A percentile compares a stretch with the other conserved stretches of the same genome.
phyloP scores from a whole-genome alignment of 2,329 filamentous ascomycete genomes.

The Meredithiella fracta region DNA sequence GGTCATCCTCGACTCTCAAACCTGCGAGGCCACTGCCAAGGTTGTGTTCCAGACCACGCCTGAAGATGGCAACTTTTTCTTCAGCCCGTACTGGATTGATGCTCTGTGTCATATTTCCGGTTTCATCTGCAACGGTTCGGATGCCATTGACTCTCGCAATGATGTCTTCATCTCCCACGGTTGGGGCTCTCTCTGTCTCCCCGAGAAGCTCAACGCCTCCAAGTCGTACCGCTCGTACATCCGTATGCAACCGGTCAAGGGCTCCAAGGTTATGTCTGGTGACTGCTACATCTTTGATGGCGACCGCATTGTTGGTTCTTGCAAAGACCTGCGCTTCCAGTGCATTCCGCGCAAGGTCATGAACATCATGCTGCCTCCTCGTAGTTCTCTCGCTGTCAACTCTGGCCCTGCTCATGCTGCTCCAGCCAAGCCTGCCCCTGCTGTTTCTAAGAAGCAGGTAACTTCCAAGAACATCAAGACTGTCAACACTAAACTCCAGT shows the following conservation, averaged over 20 bases:
- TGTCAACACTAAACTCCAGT: slow-evolving; percentile 33
- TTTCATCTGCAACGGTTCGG: slow-evolving; percentile 43
- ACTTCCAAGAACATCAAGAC: slow-evolving; percentile 30
- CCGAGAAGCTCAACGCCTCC: slow-evolving; percentile 27
- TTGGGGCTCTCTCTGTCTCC: slow-evolving; percentile 37
- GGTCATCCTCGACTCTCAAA: slow-evolving; percentile 37
- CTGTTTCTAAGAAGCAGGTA: slow-evolving; percentile 26
- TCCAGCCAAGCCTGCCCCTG: slow-evolving; percentile 22
- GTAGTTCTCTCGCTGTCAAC: slow-evolving; percentile 25
- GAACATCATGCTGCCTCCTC: slow-evolving; percentile 49
- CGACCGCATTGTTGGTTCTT: slow-evolving; percentile 31
- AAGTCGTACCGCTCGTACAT: slow-evolving; percentile 41
- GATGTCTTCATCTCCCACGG: slow-evolving; percentile 44
- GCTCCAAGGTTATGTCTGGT: slow-evolving; percentile 31
- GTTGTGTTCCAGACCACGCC: slow-evolving; percentile 32
- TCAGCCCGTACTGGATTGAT: slow-evolving; percentile 42
- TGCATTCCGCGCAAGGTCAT: slow-evolving; percentile 49
- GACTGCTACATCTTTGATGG: slow-evolving; percentile 39
- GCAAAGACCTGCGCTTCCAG: slow-evolving; percentile 47
- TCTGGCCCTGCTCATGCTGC: slow-evolving; percentile 21
- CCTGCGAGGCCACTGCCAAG: slow-evolving; percentile 35
- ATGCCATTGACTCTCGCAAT: slow-evolving; percentile 36
- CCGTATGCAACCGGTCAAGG: slow-evolving; percentile 38
- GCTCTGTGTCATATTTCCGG: slow-evolving; percentile 42
- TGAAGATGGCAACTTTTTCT: slow-evolving; percentile 36